phyloP scores from a whole-genome alignment of 1,139 yeast species.

The Debaryomyces coudertii region DNA sequence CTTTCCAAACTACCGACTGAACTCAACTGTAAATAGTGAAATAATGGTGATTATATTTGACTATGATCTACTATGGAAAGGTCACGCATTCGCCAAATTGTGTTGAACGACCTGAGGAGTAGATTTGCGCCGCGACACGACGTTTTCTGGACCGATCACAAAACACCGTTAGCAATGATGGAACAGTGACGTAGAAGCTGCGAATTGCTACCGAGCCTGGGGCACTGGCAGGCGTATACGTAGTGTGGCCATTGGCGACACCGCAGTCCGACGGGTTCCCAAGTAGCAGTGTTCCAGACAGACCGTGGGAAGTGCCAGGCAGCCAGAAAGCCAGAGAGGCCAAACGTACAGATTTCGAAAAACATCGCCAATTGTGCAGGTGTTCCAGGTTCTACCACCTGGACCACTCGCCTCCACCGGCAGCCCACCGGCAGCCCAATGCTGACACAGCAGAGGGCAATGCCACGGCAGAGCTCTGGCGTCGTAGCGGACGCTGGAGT shows the following conservation, averaged over 20 bases:
- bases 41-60: slow-evolving; percentile 7
- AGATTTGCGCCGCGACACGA: slow-evolving; percentile 2
- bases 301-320: no score
- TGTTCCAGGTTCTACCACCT: no score
- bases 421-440: no score
- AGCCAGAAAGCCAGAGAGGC: no score
- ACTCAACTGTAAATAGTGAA: slow-evolving; percentile 5
- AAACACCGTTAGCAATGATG: neutral
- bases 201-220: neutral
- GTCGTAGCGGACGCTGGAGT: neutral
- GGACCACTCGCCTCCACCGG: no score
- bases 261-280: no score
- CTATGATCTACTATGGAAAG: slow-evolving; percentile 8
- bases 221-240: no score
- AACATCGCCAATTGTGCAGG: no score
- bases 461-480: neutral
- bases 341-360: no score
- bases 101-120: slow-evolving; percentile 9
- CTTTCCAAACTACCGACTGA: neutral
- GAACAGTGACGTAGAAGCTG: neutral
- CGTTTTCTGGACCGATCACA: neutral
- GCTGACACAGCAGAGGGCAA: no score
- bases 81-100: slow-evolving; percentile 10
- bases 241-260: no score
- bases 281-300: no score